Base-by-base conservation (phyloP, 495 filamentous ascomycete species). In the Penicillium manginii region DNA sequence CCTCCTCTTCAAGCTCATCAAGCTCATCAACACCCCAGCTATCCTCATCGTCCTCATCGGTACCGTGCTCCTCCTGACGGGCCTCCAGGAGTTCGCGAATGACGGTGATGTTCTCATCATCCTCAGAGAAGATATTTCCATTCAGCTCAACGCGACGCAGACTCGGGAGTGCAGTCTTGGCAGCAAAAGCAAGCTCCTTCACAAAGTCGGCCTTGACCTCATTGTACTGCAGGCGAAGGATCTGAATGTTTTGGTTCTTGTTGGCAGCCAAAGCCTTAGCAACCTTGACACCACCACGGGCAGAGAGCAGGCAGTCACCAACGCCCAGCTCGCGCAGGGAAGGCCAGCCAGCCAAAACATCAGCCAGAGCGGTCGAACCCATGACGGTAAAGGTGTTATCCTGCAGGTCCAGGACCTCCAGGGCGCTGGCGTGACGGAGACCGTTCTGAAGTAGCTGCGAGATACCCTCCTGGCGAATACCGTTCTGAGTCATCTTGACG, bases 401-500 rank as follows among this genome's bases (percentile, higher is more conserved):
- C 76, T 98, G 93, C 62, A 98, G 74, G 81, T 98, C 94, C 35
- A 98, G 71, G 43, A 91, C 81, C 70, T 85, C 73, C 35, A 98
- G 80, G 33, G 76, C 75, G 19, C 68, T 78, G 32, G 88, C 83
- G 60, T 88, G 81, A 51, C 82, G 78, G 40, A 98, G 79, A 59
- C 94, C 94, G 47, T 92, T 80, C 57, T 82, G 84, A 49, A 98
- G 68, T 47, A 98, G 74, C 60, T 84, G 77, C 52, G 85, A 84
- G 64, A 97, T 91, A 57, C 94, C 94, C 75, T 97, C 91, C 68
- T 93, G 91, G 32, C 94, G 84, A 59, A 98, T 98, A 48, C 96
- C 94, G 73, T 98, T 98, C 73, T 98, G 94, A 35, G 94, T 92
- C 94, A 98, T 97, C 83, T 93, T 96, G 54, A 98, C 85, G 50